phyloP scores from a whole-genome alignment of 2,329 filamentous ascomycete species.

The Gnomoniopsis smithogilvyi region DNA sequence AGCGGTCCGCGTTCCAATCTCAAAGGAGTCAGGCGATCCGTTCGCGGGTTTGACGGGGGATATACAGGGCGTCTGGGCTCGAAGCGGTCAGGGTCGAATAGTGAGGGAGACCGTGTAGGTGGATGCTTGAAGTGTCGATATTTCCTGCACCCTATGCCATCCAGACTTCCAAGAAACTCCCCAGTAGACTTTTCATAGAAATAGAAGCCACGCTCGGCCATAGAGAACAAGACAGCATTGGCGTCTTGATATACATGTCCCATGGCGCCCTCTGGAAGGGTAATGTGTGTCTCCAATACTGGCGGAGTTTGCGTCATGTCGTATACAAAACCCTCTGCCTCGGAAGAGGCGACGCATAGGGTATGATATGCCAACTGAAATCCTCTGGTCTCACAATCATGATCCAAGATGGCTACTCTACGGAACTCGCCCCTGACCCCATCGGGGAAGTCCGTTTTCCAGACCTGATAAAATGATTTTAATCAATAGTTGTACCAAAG shows the following conservation, averaged over 20 bases:
- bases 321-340: conserved; percentile 42
- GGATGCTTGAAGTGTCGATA: conserved; percentile 22
- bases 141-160: conserved; percentile 26
- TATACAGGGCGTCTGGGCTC: neutral
- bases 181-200: conserved; percentile 37
- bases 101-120: neutral
- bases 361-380: conserved; percentile 41
- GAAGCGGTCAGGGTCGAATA: neutral
- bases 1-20: neutral
- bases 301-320: conserved; percentile 34
- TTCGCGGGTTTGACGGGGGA: conserved; percentile 18
- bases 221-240: conserved; percentile 40
- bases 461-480: conserved; percentile 24
- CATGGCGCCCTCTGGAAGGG: conserved; percentile 37
- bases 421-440: conserved; percentile 35
- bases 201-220: conserved; percentile 39
- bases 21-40: conserved; percentile 24
- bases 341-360: conserved; percentile 41
- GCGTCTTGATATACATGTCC: conserved; percentile 41
- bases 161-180: conserved; percentile 28
- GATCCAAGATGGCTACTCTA: conserved; percentile 35
- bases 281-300: conserved; percentile 29
- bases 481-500: neutral
- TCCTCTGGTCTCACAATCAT: conserved; percentile 40
- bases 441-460: conserved; percentile 35